Conservation (phyloP, 2,329 filamentous ascomycete species). For the Chrysosphaeria jannelii region DNA sequence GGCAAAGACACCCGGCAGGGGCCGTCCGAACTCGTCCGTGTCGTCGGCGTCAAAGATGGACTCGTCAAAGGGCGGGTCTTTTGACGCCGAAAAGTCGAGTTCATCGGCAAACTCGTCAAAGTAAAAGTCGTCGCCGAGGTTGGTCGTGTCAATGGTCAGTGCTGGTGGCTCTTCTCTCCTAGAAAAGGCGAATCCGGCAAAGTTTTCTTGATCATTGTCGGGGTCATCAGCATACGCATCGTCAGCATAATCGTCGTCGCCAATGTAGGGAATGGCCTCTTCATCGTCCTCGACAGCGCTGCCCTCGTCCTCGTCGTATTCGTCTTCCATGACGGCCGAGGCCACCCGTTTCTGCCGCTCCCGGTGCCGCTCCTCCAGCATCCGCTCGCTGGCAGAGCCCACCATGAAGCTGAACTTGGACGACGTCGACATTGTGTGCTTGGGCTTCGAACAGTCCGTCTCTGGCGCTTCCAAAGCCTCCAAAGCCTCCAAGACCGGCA, state of each 20-base stretch:
- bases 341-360: constrained; percentile 33
- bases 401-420: constrained; percentile 61
- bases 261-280: neutral
- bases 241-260: constrained; percentile 2
- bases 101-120: constrained; percentile 21
- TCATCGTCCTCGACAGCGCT: constrained; percentile 14
- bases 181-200: constrained; percentile 27
- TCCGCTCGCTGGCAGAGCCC: constrained; percentile 33
- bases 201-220: constrained; percentile 27
- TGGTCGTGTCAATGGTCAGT: neutral
- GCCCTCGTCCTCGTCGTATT: constrained; percentile 15
- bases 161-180: too few relatives aligned
- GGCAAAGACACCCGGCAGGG: constrained; percentile 25
- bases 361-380: constrained; percentile 43
- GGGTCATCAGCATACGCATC: constrained; percentile 12
- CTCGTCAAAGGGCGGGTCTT: constrained; percentile 38
- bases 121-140: constrained; percentile 30
- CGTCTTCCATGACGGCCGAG: constrained; percentile 30
- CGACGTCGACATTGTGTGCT: constrained; percentile 45
- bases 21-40: constrained; percentile 29
- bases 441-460: too few relatives aligned
- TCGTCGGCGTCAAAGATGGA: constrained; percentile 41
- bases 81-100: constrained; percentile 16
- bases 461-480: too few relatives aligned
- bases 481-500: too few relatives aligned